Evolutionary conservation across 2,329 filamentous ascomycete genomes (phyloP), one percentile per base, ranked within the genome.

Genomic region (Neofusicoccum cordaticola): DNA sequence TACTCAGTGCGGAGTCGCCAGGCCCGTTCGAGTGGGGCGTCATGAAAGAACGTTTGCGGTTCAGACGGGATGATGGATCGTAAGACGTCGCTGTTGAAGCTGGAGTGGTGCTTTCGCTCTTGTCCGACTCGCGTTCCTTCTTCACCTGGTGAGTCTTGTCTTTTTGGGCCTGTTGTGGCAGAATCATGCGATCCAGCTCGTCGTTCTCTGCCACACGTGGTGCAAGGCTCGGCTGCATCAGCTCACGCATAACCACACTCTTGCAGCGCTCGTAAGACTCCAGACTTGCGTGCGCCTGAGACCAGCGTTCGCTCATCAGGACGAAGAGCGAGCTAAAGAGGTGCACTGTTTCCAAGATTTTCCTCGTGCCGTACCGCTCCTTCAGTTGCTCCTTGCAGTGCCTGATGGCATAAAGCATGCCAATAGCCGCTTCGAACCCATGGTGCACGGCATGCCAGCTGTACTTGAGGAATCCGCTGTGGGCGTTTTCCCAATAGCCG

Each of bases 231-330:
- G 48, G 39, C 35, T 39, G 47, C 56, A 53, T 65, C n/a, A 65
- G 27, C 45, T 65, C 63, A 2, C 45, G 53, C 45, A 65, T 52
- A 12, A 65, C 63, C 1, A 53, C 27, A 4, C 31, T 37, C 45
- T 65, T 65, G 47, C 63, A 65, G 7, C 63, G 63, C 31, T 65
- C 63, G 37, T 65, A 65, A 3, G 63, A 52, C 39, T 65, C 56
- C 4, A 65, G 31, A 9, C 63, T 65, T 8, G 63, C 63, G 27
- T 61, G 53, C 2, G 63, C 63, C 5, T 61, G 63, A 3, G 53
- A 50, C 63, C 63, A 65, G n/a, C 63, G 53, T 42, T 65, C 47
- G 45, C 53, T 61, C 63, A 61, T 65, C 37, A 65, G 13, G 7
- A 60, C 63, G 9, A 65, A 61, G 35, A 65, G 45, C 11, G 63